These are phyloP conservation scores for Candida ipomoeae DNA, from an alignment of 805 yeast genomes.

Conservation along the genomic window DNA sequence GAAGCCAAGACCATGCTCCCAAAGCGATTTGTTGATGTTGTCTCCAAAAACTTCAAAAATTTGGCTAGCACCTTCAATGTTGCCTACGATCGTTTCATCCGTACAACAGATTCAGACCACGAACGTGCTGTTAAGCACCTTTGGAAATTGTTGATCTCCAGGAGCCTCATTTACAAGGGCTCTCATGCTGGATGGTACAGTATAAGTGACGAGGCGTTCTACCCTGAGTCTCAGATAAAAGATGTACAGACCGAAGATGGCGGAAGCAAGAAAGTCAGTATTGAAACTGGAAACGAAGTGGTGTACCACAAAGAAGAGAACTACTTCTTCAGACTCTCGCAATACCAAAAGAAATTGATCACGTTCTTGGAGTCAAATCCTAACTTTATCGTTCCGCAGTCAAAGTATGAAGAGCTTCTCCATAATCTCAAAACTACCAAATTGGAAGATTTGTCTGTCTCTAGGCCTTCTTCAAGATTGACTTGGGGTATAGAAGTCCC, in stretches of 20 bases:
- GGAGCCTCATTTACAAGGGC: slow-evolving; percentile 75
- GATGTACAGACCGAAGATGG: slow-evolving; percentile 24
- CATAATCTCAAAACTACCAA: slow-evolving; percentile 48
- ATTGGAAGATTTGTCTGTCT: slow-evolving; percentile 73
- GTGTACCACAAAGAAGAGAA: slow-evolving; percentile 73
- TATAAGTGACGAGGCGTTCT: slow-evolving; percentile 89
- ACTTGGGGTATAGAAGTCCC: slow-evolving; percentile 94
- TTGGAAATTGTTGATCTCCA: slow-evolving; percentile 60
- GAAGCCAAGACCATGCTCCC: slow-evolving; percentile 46
- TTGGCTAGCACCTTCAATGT: slow-evolving; percentile 60
- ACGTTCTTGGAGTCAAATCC: slow-evolving; percentile 46
- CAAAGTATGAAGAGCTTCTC: slow-evolving; percentile 51
- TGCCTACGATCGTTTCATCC: slow-evolving; percentile 67
- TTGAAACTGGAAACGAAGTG: slow-evolving; percentile 76
- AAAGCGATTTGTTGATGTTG: slow-evolving; percentile 64
- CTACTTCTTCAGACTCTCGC: slow-evolving; percentile 75
- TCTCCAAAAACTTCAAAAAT: slow-evolving; percentile 58
- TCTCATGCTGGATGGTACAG: slow-evolving; percentile 93
- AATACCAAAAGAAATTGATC: slow-evolving; percentile 54
- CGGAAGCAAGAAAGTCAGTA: slow-evolving; percentile 38
- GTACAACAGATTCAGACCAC: slow-evolving; percentile 90
- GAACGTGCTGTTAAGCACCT: slow-evolving; percentile 55
- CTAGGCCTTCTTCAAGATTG: slow-evolving; percentile 74
- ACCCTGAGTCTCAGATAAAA: slow-evolving; percentile 73
- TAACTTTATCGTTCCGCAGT: slow-evolving; percentile 61